These are phyloP conservation scores for Stentor roeselii DNA, from an alignment of 73 alveolate genomes.

Conservation along the genomic window DNA sequence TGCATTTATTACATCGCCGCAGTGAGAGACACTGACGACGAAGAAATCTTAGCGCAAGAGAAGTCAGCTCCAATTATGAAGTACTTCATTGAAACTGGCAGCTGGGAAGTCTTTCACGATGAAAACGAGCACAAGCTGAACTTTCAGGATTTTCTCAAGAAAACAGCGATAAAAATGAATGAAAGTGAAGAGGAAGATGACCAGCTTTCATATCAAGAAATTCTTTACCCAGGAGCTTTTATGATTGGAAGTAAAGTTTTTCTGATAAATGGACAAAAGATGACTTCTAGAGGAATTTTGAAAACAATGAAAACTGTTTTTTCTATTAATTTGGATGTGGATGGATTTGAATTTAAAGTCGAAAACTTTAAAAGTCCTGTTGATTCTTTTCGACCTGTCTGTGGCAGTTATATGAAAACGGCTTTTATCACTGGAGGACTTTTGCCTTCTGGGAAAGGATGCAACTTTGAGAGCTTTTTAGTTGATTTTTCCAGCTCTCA, in stretches of 20 bases:
- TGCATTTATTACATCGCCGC: background rate
- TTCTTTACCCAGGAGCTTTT: background rate
- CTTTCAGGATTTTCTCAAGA: too few species aligned
- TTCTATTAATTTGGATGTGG: background rate
- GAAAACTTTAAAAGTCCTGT: background rate
- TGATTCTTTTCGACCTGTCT: background rate
- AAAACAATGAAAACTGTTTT: background rate
- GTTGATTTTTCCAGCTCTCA: background rate
- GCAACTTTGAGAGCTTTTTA: background rate
- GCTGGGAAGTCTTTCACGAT: background rate
- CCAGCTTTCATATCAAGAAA: background rate
- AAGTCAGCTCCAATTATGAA: background rate
- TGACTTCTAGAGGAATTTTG: background rate
- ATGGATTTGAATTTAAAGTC: background rate
- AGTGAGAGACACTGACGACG: background rate
- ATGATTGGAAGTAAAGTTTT: background rate
- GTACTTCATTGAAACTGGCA: background rate
- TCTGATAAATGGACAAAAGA: background rate
- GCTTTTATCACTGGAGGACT: slow-evolving; percentile 2
- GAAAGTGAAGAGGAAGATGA: background rate
- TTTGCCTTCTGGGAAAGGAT: background rate
- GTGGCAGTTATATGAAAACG: background rate
- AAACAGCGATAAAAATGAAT: background rate
- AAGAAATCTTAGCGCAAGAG: background rate
- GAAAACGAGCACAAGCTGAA: too few species aligned